Evolutionary conservation across 148 eudicot genomes (phyloP).

Genomic region (Bassia scoparia): DNA sequence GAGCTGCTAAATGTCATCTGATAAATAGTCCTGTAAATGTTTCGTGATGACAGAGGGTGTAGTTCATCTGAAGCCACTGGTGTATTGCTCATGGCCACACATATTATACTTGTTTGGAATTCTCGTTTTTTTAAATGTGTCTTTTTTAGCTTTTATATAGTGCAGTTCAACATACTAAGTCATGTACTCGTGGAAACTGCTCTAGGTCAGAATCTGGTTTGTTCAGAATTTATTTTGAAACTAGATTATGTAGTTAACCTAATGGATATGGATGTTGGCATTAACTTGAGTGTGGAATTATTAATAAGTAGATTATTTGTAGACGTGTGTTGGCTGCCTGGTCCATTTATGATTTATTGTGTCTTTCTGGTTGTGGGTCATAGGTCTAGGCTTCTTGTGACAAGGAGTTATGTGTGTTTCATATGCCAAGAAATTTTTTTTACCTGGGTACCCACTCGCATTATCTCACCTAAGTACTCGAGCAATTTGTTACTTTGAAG

Average conservation of each 20-base stretch:
- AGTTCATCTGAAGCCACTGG: conserved; percentile 22
- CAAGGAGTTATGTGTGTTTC: no score
- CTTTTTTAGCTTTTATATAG: conserved; percentile 16
- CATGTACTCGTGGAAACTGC: conserved; percentile 15
- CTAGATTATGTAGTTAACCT: neutral
- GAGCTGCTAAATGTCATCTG: conserved; percentile 12
- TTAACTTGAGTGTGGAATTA: conserved; percentile 12
- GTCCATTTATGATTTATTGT: neutral
- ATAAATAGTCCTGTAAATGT: conserved; percentile 17
- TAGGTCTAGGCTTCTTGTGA: no score
- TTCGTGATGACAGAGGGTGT: conserved; percentile 10
- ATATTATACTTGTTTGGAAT: neutral
- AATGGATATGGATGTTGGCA: conserved; percentile 20
- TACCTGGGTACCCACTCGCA: no score
- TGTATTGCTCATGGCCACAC: conserved; percentile 15
- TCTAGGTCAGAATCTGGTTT: conserved; percentile 16
- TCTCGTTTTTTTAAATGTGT: neutral
- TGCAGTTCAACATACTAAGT: neutral
- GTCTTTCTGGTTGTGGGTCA: neutral
- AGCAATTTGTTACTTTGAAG: no score
- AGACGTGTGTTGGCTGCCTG: neutral
- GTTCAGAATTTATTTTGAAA: neutral
- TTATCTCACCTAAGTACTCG: no score
- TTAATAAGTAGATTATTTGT: conserved; percentile 11
- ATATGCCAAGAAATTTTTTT: no score